phyloP scores from a whole-genome alignment of 2,329 filamentous ascomycete genomes.

The Botrytis galanthina region DNA sequence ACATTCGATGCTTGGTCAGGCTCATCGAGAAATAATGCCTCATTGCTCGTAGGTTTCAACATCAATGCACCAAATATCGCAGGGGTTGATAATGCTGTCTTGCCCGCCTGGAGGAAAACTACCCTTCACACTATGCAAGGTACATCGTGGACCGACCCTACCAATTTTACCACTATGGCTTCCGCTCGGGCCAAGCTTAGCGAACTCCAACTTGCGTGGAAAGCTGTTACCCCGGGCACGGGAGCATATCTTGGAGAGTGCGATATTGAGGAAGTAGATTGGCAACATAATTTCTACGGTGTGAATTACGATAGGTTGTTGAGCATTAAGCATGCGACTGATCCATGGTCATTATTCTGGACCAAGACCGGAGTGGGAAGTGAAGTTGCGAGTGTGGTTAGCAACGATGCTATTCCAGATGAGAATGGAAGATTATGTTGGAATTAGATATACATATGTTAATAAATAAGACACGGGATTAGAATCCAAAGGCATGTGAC shows the following conservation, averaged over 20 bases:
- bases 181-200: conserved; percentile 21
- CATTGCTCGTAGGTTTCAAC: conserved; percentile 9
- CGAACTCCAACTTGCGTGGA: conserved; percentile 21
- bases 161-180: conserved; percentile 7
- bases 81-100: conserved; percentile 38
- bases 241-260: conserved; percentile 23
- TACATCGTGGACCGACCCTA: conserved; percentile 14
- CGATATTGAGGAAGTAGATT: conserved; percentile 22
- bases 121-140: conserved; percentile 24
- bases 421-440: conserved; percentile 19
- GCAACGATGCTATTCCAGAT: conserved; percentile 11
- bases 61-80: conserved; percentile 9
- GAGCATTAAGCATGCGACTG: conserved; percentile 24
- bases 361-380: conserved; percentile 26
- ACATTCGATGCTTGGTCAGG: conserved; percentile 36
- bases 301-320: conserved; percentile 23
- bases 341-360: conserved; percentile 27
- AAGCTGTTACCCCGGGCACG: conserved; percentile 21
- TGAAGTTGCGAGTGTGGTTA: conserved; percentile 40
- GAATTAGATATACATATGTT: background rate
- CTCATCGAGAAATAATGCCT: background rate
- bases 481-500: background rate
- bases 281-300: conserved; percentile 43
- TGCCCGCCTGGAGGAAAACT: conserved; percentile 33
- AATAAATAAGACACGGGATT: background rate